A percentile compares a stretch with the other conserved stretches of the same genome.
Evolutionary conservation across 1,139 yeast species (phyloP).

Genomic region (Arxiozyma heterogenica): DNA sequence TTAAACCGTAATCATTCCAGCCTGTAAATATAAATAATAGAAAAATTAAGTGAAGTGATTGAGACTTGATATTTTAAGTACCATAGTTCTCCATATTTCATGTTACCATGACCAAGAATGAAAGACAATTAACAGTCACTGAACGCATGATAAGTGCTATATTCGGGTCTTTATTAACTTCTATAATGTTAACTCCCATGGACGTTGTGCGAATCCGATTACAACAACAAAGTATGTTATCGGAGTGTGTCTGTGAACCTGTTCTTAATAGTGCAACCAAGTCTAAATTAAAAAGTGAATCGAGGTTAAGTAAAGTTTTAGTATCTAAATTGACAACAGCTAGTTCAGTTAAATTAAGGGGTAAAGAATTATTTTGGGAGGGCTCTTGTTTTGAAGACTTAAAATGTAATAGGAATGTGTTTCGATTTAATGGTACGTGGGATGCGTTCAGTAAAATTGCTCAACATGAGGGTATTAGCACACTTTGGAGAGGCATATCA

Average conservation of each 20-base stretch:
- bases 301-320: constrained; percentile 4
- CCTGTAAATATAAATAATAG: too few relatives aligned
- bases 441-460: constrained; percentile 65
- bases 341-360: constrained; percentile 6
- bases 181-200: constrained; percentile 81
- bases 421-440: constrained; percentile 46
- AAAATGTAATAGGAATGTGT: constrained; percentile 18
- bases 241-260: constrained; percentile 29
- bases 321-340: constrained; percentile 6
- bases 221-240: constrained; percentile 76
- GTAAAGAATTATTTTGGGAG: constrained; percentile 35
- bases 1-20: too few relatives aligned
- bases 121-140: constrained; percentile 9
- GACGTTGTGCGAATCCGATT: constrained; percentile 86
- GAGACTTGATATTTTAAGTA: too few relatives aligned
- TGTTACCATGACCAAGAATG: constrained; percentile 2
- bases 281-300: constrained; percentile 13
- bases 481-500: constrained; percentile 86
- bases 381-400: constrained; percentile 29
- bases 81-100: background rate
- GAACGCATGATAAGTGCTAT: constrained; percentile 84
- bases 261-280: constrained; percentile 1
- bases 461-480: constrained; percentile 59
- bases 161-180: constrained; percentile 81
- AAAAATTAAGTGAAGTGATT: too few relatives aligned